These are phyloP conservation scores for Cenchrus fungigraminus DNA, from an alignment of 176 grass and related monocot species.

Conservation along the genomic window DNA sequence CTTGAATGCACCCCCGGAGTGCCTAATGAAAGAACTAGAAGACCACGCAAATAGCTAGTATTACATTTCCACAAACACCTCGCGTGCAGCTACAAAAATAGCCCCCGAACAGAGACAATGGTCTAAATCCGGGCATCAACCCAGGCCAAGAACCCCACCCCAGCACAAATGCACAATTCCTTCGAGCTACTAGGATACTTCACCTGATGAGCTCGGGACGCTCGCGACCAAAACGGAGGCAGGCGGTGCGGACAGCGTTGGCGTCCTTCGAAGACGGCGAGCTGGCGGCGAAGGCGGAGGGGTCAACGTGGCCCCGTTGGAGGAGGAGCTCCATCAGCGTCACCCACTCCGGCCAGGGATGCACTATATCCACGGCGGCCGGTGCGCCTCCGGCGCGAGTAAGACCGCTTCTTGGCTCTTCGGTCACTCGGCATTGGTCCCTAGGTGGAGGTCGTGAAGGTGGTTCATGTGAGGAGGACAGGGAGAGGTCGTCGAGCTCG, in stretches of 20 bases:
- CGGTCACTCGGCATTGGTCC: slow-evolving; percentile 24
- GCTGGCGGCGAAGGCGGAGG: slow-evolving; percentile 32
- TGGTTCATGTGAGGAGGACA: neutral
- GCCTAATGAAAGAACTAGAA: neutral
- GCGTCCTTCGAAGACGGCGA: slow-evolving; percentile 61
- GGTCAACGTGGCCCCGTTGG: slow-evolving; percentile 58
- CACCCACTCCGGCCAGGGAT: slow-evolving; percentile 78
- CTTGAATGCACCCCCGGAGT: neutral
- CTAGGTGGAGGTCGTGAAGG: neutral
- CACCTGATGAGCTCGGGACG: slow-evolving; percentile 68
- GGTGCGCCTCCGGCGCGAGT: neutral
- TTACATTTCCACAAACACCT: slow-evolving; percentile 63
- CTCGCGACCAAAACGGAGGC: slow-evolving; percentile 73
- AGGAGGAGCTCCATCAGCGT: slow-evolving; percentile 71
- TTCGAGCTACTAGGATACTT: slow-evolving; percentile 4
- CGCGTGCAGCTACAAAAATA: slow-evolving; percentile 18
- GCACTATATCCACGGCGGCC: slow-evolving; percentile 60
- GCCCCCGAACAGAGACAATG: neutral
- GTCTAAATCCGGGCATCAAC: neutral
- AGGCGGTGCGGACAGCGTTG: slow-evolving; percentile 71
- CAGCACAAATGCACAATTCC: neutral
- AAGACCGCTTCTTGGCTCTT: slow-evolving; percentile 18
- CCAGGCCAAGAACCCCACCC: neutral
- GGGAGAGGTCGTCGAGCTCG: slow-evolving; percentile 48
- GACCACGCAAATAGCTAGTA: neutral